Evolutionary conservation across 371 early-diverging fungal genomes (phyloP), one percentile per base, ranked within the genome.

Genomic region (Mucor circinelloides): DNA sequence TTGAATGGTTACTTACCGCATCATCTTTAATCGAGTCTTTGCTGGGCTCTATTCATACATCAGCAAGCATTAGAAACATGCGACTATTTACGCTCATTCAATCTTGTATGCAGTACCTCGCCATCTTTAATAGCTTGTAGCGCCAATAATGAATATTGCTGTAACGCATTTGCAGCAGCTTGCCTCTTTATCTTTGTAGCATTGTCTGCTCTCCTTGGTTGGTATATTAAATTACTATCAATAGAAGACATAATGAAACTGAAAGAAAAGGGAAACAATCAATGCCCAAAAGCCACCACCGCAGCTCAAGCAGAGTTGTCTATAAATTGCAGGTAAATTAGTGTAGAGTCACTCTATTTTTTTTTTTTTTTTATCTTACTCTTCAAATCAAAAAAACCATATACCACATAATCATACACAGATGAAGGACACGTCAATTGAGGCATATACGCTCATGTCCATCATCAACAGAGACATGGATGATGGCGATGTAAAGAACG

Each of bases 381-480:
- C 9, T 46, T 21, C 7, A 2, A n/a, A 23, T 46, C 9, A n/a
- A 46, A 46, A n/a, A 32, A 36, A 12, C 36, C 0, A 36, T 36
- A 36, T 36, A 36, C 36, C 36, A 13, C 36, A 13, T 9, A 7
- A 23, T 34, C 10, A 44, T 44, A 19, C 44, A 19, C 1, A 36
- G 36, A 50, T 50, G 50, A 50, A 25, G 21, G 50, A 50, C 50
- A 50, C 50, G 13, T 82, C 75, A 60, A 73, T 78, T 69, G 83
- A 80, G 42, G 70, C 79, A 1, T 80, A 76, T 73, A 65, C 76
- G 25, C 61, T 82, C 0, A 71, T 80, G 75, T 67, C 81, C 6
- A 64, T 74, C 17, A 66, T 75, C 25, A 74, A 82, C 66, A 71
- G 81, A 57, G 79, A 82, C 58, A 42, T 86, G 21, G 86, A 86